A percentile compares a stretch with the other conserved stretches of the same genome.
Evolutionary conservation across 352 stramenopile genomes (phyloP).

Genomic region (Phytophthora tubulina): DNA sequence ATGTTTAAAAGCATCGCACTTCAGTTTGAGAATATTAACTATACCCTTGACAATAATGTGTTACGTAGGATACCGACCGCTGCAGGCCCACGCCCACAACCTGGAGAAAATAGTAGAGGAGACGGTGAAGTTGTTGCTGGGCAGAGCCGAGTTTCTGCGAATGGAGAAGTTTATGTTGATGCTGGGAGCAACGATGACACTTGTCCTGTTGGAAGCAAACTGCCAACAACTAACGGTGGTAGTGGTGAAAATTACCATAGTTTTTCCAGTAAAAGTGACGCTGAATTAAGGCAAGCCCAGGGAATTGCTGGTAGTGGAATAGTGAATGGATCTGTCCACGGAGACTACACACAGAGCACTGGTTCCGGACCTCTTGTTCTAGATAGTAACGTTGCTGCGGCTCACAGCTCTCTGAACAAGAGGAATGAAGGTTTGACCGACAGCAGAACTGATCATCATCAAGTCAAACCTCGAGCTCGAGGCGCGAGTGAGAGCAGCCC

Average conservation of each 20-base stretch:
- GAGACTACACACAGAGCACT: not conserved
- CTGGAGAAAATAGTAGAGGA: not conserved
- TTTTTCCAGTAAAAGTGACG: constrained; percentile 7
- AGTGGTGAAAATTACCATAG: not conserved
- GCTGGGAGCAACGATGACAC: not conserved
- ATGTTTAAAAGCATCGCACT: constrained; percentile 70
- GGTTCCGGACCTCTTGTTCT: not conserved
- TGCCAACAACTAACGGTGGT: not conserved
- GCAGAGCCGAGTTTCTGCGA: not conserved
- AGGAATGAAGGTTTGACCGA: constrained; percentile 4
- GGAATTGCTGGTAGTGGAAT: not conserved
- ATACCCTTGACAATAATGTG: constrained; percentile 52
- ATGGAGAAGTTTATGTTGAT: not conserved
- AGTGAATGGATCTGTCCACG: not conserved
- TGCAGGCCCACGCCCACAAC: constrained; percentile 5
- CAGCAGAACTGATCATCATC: not conserved
- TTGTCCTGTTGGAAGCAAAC: not conserved
- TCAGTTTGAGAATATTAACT: constrained; percentile 62
- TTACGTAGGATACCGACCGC: constrained; percentile 27
- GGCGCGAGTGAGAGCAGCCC: constrained; percentile 7
- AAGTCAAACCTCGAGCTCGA: constrained; percentile 5
- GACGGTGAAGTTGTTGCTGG: not conserved
- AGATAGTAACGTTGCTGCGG: constrained; percentile 5
- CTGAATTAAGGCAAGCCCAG: constrained; percentile 6
- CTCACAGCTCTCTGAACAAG: not conserved